Evolutionary conservation across 2,329 filamentous ascomycete genomes (phyloP).

Genomic region (Phaeosphaeria sp.): DNA sequence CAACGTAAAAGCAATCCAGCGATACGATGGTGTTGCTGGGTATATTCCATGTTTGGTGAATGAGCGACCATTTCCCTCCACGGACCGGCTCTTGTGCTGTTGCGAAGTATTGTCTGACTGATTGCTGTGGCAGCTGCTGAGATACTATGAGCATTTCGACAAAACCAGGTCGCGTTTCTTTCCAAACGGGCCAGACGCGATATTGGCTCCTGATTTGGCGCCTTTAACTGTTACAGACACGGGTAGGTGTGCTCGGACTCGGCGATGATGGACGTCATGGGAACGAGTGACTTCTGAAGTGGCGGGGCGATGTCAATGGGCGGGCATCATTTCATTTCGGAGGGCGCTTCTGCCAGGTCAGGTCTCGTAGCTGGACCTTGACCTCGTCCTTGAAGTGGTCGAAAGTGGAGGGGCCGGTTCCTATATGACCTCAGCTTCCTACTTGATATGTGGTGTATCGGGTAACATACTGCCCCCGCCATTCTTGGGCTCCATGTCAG

Average conservation of each 20-base stretch:
- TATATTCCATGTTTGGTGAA: not conserved
- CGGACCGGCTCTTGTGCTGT: not conserved
- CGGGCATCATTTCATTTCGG: conserved; percentile 26
- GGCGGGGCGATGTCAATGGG: not conserved
- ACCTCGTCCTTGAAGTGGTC: conserved; percentile 63
- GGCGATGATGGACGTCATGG: too few relatives aligned
- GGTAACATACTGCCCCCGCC: conserved; percentile 56
- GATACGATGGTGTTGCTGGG: not conserved
- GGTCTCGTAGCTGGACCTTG: conserved; percentile 53
- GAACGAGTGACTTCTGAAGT: not conserved
- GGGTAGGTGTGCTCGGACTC: too few relatives aligned
- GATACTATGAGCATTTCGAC: too few relatives aligned
- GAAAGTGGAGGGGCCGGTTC: conserved; percentile 51
- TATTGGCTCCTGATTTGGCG: too few relatives aligned
- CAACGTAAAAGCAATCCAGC: not conserved
- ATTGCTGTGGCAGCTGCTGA: too few relatives aligned
- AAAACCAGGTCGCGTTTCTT: too few relatives aligned
- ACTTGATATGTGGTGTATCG: too few relatives aligned
- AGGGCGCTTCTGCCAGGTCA: conserved; percentile 47
- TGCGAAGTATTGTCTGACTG: too few relatives aligned
- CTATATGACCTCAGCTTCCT: conserved; percentile 19
- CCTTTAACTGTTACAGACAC: too few relatives aligned
- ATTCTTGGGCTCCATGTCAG: conserved; percentile 49
- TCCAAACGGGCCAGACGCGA: too few relatives aligned
- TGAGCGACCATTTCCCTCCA: not conserved